Evolutionary conservation across 2,329 filamentous ascomycete species (phyloP).

Genomic region (Emergomyces pasteurianus): DNA sequence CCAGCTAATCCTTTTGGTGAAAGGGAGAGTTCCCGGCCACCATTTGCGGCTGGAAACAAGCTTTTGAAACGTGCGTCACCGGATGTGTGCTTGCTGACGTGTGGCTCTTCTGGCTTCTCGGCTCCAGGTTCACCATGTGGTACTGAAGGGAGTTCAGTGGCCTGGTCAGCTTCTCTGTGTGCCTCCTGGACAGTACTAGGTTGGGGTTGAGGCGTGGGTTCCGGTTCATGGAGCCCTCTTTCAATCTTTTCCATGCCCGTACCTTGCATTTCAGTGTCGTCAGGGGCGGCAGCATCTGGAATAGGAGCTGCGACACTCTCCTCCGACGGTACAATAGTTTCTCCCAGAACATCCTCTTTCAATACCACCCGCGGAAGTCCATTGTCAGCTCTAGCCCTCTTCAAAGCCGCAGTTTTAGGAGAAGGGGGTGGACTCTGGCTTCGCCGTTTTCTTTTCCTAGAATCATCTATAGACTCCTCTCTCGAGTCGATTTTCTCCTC

Average conservation of each 20-base stretch:
- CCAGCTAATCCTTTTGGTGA: constrained; percentile 18
- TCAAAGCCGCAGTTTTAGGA: constrained; percentile 42
- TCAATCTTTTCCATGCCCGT: constrained; percentile 3
- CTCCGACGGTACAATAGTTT: not conserved
- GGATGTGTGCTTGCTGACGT: constrained; percentile 18
- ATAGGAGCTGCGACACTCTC: not conserved
- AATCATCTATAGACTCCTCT: constrained; percentile 37
- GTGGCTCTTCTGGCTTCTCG: constrained; percentile 14
- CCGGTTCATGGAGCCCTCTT: not conserved
- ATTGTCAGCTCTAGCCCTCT: constrained; percentile 40
- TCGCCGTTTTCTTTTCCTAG: constrained; percentile 55
- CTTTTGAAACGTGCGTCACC: constrained; percentile 38
- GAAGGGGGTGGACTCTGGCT: constrained; percentile 50
- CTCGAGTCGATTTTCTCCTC: constrained; percentile 17
- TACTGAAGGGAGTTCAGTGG: constrained; percentile 4
- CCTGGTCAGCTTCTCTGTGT: constrained; percentile 3
- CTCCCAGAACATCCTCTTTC: constrained; percentile 17
- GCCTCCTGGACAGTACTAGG: not conserved
- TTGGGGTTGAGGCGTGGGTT: not conserved
- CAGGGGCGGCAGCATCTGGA: not conserved
- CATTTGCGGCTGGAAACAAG: constrained; percentile 28
- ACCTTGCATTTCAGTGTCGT: not conserved
- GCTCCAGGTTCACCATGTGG: constrained; percentile 7
- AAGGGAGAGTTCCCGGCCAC: constrained; percentile 15
- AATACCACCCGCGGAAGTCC: constrained; percentile 18